phyloP scores from a whole-genome alignment of 2,329 filamentous ascomycete genomes.

The Gaeumannomyces tritici region DNA sequence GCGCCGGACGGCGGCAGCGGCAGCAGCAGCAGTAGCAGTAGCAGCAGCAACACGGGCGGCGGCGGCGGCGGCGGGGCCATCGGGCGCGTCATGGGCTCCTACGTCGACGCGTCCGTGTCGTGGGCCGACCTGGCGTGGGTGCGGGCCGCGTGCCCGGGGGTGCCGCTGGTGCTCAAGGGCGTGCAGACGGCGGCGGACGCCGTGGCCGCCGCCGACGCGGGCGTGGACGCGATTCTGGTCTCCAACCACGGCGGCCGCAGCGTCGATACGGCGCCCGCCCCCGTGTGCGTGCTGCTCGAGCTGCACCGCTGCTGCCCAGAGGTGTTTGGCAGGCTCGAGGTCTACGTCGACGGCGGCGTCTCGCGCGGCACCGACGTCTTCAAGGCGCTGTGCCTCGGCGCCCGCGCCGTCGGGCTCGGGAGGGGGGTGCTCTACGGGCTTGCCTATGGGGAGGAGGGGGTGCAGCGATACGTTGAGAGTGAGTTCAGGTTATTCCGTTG shows the following conservation, averaged over 20 bases:
- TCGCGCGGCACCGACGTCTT: constrained; percentile 57
- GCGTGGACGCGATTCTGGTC: constrained; percentile 58
- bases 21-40: constrained; percentile 23
- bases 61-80: constrained; percentile 37
- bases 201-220: constrained; percentile 44
- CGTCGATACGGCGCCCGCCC: constrained; percentile 39
- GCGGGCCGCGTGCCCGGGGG: constrained; percentile 41
- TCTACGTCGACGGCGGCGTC: constrained; percentile 57
- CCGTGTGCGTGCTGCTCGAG: constrained; percentile 52
- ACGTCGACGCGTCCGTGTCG: constrained; percentile 45
- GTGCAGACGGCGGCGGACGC: constrained; percentile 61
- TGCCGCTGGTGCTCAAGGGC: constrained; percentile 57
- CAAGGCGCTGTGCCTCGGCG: constrained; percentile 57
- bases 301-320: constrained; percentile 51
- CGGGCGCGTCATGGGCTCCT: constrained; percentile 43
- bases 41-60: no score
- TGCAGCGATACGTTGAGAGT: constrained; percentile 43
- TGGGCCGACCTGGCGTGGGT: constrained; percentile 62
- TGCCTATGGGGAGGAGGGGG: constrained; percentile 50
- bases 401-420: constrained; percentile 53
- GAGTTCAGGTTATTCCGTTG: constrained; percentile 13
- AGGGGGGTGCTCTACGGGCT: constrained; percentile 50
- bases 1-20: constrained; percentile 37
- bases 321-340: constrained; percentile 49
- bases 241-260: constrained; percentile 61